Base-by-base conservation (phyloP, 352 stramenopile genomes). In the Peronospora tabacina region DNA sequence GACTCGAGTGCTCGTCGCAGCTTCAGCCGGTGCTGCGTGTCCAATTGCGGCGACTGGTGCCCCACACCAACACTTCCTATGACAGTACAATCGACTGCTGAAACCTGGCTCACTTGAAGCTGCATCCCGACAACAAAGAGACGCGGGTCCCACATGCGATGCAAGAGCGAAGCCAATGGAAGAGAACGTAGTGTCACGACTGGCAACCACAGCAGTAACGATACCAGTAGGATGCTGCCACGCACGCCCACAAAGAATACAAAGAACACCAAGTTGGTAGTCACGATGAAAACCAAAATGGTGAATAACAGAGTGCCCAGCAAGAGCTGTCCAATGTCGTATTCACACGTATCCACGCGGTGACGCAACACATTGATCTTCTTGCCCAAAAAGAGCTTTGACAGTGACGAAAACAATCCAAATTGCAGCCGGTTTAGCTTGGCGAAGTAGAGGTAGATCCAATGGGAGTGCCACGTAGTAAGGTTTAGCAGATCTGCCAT, bases 211-310 rank as follows among this genome's bases (percentile, higher is more conserved):
- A 89, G 57, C 15, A 63, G n/a, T 5, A 67, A 32, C 20, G 64
- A 61, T 8, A 66, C 24, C 1, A 63, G 7, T 40, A 76, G 66
- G 33, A 90, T 67, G 0, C 56, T 56, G 10, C 79, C 55, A 6
- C 82, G 79, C 16, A 95, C 73, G 5, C 89, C 64, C 5, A 75
- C 70, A 67, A 97, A 97, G 57, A 95, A 97, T 7, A 87, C 72
- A 61, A 97, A 94, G 64, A 97, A 97, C 0, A 97, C 87, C 24
- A 94, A 63, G 42, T 96, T 86, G 13, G 93, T 98, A 8, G 91
- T 96, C 42, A 95, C 92, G 19, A 97, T 58, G 68, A 98, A 97
- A 16, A 93, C 68, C 44, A 94, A 69, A 28, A 96, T 82, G 30
- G 87, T 95, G 61, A 98, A 97, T 0, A 95, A 51, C 32, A 98